Evolutionary conservation across 192 early-diverging fungal species (phyloP).

Genomic region (Helicostylum pulchrum): DNA sequence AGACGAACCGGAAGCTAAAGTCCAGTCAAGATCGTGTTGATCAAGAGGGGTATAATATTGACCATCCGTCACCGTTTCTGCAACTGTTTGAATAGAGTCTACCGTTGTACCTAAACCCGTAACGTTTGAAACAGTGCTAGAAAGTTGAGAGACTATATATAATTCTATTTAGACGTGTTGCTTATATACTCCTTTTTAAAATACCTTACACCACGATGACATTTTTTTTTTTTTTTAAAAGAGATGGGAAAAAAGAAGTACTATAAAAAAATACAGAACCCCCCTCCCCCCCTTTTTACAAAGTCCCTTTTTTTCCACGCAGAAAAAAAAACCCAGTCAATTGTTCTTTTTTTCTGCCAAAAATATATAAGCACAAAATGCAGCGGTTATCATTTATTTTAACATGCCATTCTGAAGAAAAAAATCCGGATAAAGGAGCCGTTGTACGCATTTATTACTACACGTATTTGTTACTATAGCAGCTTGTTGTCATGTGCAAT

Average conservation of each 20-base stretch:
- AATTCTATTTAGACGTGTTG: neutral
- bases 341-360: too few relatives aligned
- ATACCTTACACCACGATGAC: neutral
- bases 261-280: neutral
- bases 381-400: too few relatives aligned
- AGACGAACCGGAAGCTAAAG: constrained; percentile 62
- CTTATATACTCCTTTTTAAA: too few relatives aligned
- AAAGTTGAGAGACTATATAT: constrained; percentile 30
- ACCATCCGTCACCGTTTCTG: constrained; percentile 36
- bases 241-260: neutral
- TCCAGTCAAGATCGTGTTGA: constrained; percentile 68
- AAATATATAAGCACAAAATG: too few relatives aligned
- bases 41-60: constrained; percentile 48
- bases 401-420: too few relatives aligned
- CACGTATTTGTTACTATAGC: too few relatives aligned
- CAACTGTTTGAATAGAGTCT: constrained; percentile 33
- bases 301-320: too few relatives aligned
- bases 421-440: too few relatives aligned
- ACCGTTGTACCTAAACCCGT: constrained; percentile 27
- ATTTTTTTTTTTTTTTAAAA: neutral
- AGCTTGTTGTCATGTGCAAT: too few relatives aligned
- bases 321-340: too few relatives aligned
- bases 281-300: neutral
- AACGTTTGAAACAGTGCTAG: constrained; percentile 33
- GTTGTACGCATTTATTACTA: too few relatives aligned